Conservation (phyloP, 768 basidiomycete genomes). For the Hemileccinum rubropunctum region DNA sequence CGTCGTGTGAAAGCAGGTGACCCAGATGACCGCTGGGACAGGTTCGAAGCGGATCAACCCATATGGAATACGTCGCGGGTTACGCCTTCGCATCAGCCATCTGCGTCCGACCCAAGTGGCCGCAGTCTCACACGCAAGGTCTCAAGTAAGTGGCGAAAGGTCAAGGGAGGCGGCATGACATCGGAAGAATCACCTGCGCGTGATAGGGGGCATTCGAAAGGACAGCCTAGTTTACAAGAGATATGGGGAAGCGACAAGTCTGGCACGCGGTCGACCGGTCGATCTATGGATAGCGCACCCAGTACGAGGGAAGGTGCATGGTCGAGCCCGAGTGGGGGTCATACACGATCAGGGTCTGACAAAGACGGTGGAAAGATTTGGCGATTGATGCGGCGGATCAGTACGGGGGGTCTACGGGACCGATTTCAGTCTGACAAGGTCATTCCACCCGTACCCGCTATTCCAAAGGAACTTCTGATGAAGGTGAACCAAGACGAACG, state of each 20-base stretch:
- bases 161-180: constrained; percentile 5
- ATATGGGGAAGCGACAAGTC: constrained; percentile 10
- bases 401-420: constrained; percentile 60
- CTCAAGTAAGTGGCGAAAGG: constrained; percentile 34
- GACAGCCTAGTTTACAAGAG: constrained; percentile 37
- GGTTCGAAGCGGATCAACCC: constrained; percentile 3
- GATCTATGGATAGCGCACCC: constrained; percentile 19
- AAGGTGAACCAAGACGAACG: constrained; percentile 7
- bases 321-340: constrained; percentile 12
- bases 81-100: constrained; percentile 2
- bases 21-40: constrained; percentile 34
- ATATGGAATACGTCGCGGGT: background rate
- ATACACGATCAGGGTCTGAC: constrained; percentile 14
- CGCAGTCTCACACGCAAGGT: constrained; percentile 35
- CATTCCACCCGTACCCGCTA: constrained; percentile 58
- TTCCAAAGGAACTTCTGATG: constrained; percentile 45
- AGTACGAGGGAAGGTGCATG: constrained; percentile 7
- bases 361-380: constrained; percentile 50
- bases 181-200: constrained; percentile 28
- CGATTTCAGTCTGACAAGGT: constrained; percentile 29
- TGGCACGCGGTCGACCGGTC: constrained; percentile 5
- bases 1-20: constrained; percentile 44
- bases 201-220: constrained; percentile 13
- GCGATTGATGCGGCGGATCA: constrained; percentile 71
- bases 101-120: constrained; percentile 11